Percentiles rank a stretch among this genome's conserved stretches.
Conservation (phyloP, 2,329 filamentous ascomycete species). For the Xylariaceae sp. region DNA sequence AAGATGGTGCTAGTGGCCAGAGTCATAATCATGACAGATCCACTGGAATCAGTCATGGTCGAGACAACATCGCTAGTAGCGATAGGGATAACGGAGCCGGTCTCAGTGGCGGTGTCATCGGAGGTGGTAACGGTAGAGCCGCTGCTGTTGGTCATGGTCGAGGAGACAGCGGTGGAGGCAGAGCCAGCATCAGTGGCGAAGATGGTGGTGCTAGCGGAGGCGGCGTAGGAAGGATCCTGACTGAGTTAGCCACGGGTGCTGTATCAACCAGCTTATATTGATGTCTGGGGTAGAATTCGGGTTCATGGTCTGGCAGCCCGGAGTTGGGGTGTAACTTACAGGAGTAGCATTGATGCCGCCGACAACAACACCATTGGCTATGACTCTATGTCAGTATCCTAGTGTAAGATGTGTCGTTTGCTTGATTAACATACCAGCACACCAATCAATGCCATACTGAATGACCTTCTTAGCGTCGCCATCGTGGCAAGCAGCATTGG, state of each 20-base stretch:
- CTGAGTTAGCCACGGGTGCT: conserved; percentile 8
- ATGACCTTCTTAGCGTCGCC: conserved; percentile 22
- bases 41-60: conserved; percentile 19
- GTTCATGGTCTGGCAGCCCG: background rate
- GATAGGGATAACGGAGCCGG: conserved; percentile 10
- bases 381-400: conserved; percentile 6
- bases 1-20: conserved; percentile 24
- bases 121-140: conserved; percentile 17
- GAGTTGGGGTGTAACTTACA: conserved; percentile 7
- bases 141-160: conserved; percentile 19
- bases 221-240: conserved; percentile 9
- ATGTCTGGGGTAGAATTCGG: background rate
- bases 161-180: background rate
- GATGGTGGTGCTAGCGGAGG: conserved; percentile 18
- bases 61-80: conserved; percentile 16
- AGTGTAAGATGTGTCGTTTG: background rate
- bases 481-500: conserved; percentile 24
- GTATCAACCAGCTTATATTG: too few relatives aligned
- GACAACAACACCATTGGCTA: conserved; percentile 25
- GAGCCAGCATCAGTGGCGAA: conserved; percentile 15
- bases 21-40: conserved; percentile 20
- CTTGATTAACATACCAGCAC: conserved; percentile 24
- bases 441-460: conserved; percentile 29
- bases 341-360: conserved; percentile 15
- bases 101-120: conserved; percentile 15